Conservation (phyloP, 345 rosid species). For the Cardamine occulta region DNA sequence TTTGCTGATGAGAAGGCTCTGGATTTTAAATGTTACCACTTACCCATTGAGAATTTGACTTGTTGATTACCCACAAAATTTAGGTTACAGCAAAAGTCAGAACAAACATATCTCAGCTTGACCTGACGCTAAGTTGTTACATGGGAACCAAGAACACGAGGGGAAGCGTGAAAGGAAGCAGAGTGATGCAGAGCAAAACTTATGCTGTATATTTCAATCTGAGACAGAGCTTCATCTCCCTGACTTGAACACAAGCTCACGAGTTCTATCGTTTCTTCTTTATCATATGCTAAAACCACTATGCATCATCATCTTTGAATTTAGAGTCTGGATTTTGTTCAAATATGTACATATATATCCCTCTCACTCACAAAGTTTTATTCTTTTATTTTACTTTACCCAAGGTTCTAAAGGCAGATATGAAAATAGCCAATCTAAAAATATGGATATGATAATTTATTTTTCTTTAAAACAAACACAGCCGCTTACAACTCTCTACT, state of each 20-base stretch:
- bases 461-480: neutral
- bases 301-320: neutral
- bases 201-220: conserved; percentile 58
- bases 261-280: neutral
- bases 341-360: neutral
- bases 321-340: neutral
- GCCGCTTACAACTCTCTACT: neutral
- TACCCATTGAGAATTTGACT: conserved; percentile 47
- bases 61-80: neutral
- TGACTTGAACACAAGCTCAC: no score
- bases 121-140: neutral
- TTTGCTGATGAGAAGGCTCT: conserved; percentile 81
- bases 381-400: no score
- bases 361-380: no score
- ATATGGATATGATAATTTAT: neutral
- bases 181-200: conserved; percentile 47
- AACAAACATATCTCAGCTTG: neutral
- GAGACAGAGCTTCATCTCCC: conserved; percentile 63
- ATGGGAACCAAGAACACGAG: conserved; percentile 54
- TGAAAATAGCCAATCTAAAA: no score
- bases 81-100: neutral
- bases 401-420: no score
- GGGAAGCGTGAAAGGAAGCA: conserved; percentile 51
- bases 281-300: neutral
- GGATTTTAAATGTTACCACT: conserved; percentile 51